These are phyloP conservation scores for Amniculicola lignicola DNA, from an alignment of 495 filamentous ascomycete species.

Conservation along the genomic window DNA sequence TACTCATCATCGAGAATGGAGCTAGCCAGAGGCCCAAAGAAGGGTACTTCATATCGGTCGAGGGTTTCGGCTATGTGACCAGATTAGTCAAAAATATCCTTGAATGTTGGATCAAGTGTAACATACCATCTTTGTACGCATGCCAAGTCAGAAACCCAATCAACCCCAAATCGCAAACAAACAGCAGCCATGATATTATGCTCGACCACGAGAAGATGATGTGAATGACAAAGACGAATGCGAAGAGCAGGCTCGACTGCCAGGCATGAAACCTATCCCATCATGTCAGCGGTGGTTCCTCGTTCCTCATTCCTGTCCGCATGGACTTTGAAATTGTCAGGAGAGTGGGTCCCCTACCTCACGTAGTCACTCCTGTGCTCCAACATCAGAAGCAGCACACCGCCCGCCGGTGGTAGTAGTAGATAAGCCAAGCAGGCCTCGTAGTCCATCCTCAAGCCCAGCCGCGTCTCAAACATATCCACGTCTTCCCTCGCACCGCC, in stretches of 20 bases:
- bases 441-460: slow-evolving; percentile 66
- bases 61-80: slow-evolving; percentile 68
- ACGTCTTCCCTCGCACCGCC: slow-evolving; percentile 37
- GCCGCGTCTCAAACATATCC: slow-evolving; percentile 67
- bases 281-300: not conserved
- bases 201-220: slow-evolving; percentile 79
- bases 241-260: slow-evolving; percentile 87
- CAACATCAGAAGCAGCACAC: slow-evolving; percentile 75
- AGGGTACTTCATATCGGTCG: slow-evolving; percentile 87
- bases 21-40: slow-evolving; percentile 80
- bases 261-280: slow-evolving; percentile 90
- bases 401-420: slow-evolving; percentile 79
- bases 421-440: slow-evolving; percentile 92
- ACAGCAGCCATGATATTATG: slow-evolving; percentile 78
- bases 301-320: not conserved
- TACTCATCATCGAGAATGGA: slow-evolving; percentile 91
- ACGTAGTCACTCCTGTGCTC: slow-evolving; percentile 98
- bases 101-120: not conserved
- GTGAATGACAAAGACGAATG: slow-evolving; percentile 78
- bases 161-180: slow-evolving; percentile 68
- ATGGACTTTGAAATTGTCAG: too few species aligned
- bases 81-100: slow-evolving; percentile 6
- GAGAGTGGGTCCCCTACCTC: slow-evolving; percentile 52
- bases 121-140: slow-evolving; percentile 77
- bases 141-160: slow-evolving; percentile 74